Conservation (phyloP, 2,329 filamentous ascomycete species). For the Sclerotinia sclerotiorum region DNA sequence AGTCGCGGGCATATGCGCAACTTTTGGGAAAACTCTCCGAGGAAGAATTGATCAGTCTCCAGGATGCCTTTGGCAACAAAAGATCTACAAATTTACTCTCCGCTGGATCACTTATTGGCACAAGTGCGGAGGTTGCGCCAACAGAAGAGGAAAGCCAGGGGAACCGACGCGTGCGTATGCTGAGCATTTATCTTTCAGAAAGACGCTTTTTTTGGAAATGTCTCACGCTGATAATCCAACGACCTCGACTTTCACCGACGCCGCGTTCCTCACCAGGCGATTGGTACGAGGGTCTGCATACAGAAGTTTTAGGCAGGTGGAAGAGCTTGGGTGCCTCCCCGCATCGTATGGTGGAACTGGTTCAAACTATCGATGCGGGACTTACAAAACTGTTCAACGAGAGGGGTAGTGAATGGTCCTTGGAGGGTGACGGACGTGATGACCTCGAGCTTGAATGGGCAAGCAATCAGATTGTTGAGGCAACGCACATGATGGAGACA, state of each 20-base stretch:
- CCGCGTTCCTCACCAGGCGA: not conserved
- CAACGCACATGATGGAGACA: slow-evolving; percentile 70
- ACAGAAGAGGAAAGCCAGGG: slow-evolving; percentile 63
- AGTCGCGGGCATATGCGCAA: slow-evolving; percentile 72
- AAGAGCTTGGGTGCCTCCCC: slow-evolving; percentile 22
- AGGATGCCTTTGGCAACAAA: slow-evolving; percentile 68
- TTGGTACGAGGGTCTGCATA: slow-evolving; percentile 16
- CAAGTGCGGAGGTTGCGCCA: slow-evolving; percentile 47
- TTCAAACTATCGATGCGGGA: slow-evolving; percentile 51
- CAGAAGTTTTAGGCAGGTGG: slow-evolving; percentile 10
- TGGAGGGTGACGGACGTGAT: slow-evolving; percentile 49
- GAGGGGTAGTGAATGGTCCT: slow-evolving; percentile 47
- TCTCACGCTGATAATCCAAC: slow-evolving; percentile 18
- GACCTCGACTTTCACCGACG: slow-evolving; percentile 2
- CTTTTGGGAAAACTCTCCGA: slow-evolving; percentile 71
- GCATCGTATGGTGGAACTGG: slow-evolving; percentile 41
- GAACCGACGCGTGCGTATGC: slow-evolving; percentile 64
- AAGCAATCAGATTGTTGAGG: slow-evolving; percentile 64
- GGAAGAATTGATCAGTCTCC: slow-evolving; percentile 74
- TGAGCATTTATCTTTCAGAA: slow-evolving; percentile 71
- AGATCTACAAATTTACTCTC: slow-evolving; percentile 59
- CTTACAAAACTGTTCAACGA: slow-evolving; percentile 44
- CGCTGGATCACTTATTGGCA: slow-evolving; percentile 41
- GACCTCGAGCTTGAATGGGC: slow-evolving; percentile 60
- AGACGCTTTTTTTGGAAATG: slow-evolving; percentile 66